Evolutionary conservation across 2,329 filamentous ascomycete species (phyloP).

Genomic region (Arachnomyces sp.): DNA sequence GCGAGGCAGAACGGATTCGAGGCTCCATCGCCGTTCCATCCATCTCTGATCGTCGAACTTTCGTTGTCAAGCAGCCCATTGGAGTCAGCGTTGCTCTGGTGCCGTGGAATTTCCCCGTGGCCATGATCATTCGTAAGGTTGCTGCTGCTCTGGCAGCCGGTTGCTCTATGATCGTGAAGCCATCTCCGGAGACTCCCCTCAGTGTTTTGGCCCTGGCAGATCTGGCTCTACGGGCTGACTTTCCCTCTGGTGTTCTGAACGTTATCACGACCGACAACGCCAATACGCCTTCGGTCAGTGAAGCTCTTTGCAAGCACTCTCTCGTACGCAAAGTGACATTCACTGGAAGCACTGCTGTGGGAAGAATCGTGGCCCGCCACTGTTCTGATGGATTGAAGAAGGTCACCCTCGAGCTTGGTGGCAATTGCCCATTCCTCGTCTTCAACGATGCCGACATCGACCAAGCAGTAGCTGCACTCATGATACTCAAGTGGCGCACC

Average conservation of each 20-base stretch:
- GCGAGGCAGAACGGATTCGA: conserved; percentile 55
- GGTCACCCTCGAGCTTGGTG: conserved; percentile 56
- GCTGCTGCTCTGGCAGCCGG: conserved; percentile 62
- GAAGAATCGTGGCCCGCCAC: conserved; percentile 54
- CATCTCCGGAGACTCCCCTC: conserved; percentile 59
- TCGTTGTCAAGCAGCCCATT: conserved; percentile 69
- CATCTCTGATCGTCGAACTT: conserved; percentile 55
- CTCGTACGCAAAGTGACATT: conserved; percentile 55
- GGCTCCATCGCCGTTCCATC: conserved; percentile 55
- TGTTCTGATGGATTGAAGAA: conserved; percentile 58
- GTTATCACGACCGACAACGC: conserved; percentile 48
- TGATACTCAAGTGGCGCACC: conserved; percentile 37
- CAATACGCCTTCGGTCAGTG: conserved; percentile 32
- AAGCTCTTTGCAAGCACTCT: conserved; percentile 49
- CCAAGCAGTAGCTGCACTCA: conserved; percentile 31
- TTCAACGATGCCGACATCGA: conserved; percentile 59
- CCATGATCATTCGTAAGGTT: conserved; percentile 61
- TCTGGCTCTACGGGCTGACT: conserved; percentile 48
- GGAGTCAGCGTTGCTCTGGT: conserved; percentile 62
- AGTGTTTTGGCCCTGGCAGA: conserved; percentile 47
- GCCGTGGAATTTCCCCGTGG: conserved; percentile 66
- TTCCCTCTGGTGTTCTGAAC: conserved; percentile 54
- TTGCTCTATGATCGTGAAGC: conserved; percentile 61
- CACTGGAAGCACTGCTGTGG: conserved; percentile 54
- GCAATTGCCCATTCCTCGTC: conserved; percentile 58